Evolutionary conservation across 306 rosid species (phyloP), one percentile per base, ranked within the genome.

Genomic region (Trifolium dubium): DNA sequence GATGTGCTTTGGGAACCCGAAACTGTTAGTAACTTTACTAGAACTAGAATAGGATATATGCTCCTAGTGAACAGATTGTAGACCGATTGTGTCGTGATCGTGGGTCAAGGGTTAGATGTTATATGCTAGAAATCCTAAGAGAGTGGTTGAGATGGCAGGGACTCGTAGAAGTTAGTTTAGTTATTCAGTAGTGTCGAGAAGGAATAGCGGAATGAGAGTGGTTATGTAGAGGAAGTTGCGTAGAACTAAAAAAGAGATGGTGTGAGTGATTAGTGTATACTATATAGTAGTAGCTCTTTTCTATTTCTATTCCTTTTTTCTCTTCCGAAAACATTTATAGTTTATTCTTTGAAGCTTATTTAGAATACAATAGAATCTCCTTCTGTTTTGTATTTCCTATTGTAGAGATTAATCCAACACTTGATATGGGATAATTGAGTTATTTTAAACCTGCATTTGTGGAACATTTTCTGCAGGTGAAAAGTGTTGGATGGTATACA

Each of bases 401-500:
- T n/a, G n/a, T n/a, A n/a, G n/a, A 9, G 28, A 3, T 62, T 62
- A 62, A 62, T 62, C 46, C 46, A 62, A 35, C 47, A 63, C 67
- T 63, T 35, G 44, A 15, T 34, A 8, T 63, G 14, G 46, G 46
- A 15, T 63, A 37, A 10, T 15, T 63, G 49, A 35, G 31, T 35
- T 30, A 63, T 37, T 63, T 8, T 63, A 37, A 63, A 17, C 49
- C n/a, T 8, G 29, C 28, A 5, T 34, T 35, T 35, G 23, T 19
- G 62, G 34, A 55, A 55, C 62, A 55, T 55, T 55, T 55, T 55
- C 34, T 55, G 62, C 41, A 60, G 65, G 65, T 60, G 65, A 60
- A 19, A 43, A 40, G 9, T 18, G 19, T 67, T 67, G 8, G 31
- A 18, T 8, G 32, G 51, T 40, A 34, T 40, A 17, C 69, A n/a